Evolutionary conservation across 306 rosid species (phyloP).

Genomic region (Hippophae gyantsensis): DNA sequence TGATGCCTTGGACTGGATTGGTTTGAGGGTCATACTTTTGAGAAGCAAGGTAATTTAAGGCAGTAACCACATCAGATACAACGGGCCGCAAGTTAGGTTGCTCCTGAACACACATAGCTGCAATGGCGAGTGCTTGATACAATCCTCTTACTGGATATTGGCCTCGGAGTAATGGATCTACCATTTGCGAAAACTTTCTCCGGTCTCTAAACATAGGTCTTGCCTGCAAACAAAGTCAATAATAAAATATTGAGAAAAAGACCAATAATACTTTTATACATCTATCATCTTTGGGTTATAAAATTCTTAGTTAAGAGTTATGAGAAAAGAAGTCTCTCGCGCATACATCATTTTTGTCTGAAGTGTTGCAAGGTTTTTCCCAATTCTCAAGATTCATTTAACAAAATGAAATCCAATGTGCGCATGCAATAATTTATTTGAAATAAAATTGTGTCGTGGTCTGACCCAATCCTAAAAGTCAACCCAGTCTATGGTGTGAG

Average conservation of each 20-base stretch:
- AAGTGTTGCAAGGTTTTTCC: too few relatives aligned
- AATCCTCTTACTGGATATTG: constrained; percentile 58
- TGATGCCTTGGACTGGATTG: constrained; percentile 24
- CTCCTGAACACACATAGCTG: constrained; percentile 70
- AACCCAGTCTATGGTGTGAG: too few relatives aligned
- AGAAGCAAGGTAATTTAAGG: constrained; percentile 66
- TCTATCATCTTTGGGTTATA: too few relatives aligned
- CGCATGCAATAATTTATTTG: too few relatives aligned
- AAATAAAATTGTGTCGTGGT: too few relatives aligned
- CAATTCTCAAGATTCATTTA: too few relatives aligned
- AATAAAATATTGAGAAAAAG: background rate
- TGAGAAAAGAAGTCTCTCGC: too few relatives aligned
- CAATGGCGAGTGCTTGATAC: constrained; percentile 66
- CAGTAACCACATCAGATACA: constrained; percentile 60
- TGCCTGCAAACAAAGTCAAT: constrained; percentile 46
- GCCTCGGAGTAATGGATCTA: constrained; percentile 64
- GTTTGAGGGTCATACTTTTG: constrained; percentile 49
- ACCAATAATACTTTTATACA: too few relatives aligned
- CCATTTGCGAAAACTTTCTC: constrained; percentile 57
- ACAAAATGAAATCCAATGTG: too few relatives aligned
- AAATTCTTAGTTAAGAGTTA: too few relatives aligned
- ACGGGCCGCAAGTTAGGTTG: constrained; percentile 62
- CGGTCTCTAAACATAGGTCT: constrained; percentile 63
- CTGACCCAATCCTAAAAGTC: too few relatives aligned
- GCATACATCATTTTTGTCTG: too few relatives aligned